These are phyloP conservation scores for Sporobolomyces phaffii DNA, from an alignment of 768 basidiomycete genomes.

Conservation along the genomic window DNA sequence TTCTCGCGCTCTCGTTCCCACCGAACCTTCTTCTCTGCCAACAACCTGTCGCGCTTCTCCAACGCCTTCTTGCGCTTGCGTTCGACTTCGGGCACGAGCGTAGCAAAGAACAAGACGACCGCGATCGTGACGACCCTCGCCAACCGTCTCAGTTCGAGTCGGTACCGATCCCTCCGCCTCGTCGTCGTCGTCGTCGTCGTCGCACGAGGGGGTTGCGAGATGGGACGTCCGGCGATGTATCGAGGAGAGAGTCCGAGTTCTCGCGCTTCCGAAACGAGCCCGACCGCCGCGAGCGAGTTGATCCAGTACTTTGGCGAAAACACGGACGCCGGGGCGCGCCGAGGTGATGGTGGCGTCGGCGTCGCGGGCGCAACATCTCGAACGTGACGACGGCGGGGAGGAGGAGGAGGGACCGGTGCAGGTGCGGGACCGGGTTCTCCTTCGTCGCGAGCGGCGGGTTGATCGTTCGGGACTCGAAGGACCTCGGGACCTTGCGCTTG, in stretches of 20 bases:
- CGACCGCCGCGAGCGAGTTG: slow-evolving; percentile 38
- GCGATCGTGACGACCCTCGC: slow-evolving; percentile 14
- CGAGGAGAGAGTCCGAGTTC: slow-evolving; percentile 37
- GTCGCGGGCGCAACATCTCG: too few relatives aligned
- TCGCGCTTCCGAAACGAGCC: slow-evolving; percentile 39
- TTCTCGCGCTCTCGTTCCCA: slow-evolving; percentile 9
- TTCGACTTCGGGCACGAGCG: slow-evolving; percentile 42
- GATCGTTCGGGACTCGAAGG: not conserved
- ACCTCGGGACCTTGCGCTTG: not conserved
- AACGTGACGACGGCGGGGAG: not conserved
- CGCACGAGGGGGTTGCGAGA: not conserved
- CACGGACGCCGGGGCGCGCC: slow-evolving; percentile 17
- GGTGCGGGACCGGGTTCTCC: too few relatives aligned
- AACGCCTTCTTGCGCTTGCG: slow-evolving; percentile 40
- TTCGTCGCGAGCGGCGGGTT: not conserved
- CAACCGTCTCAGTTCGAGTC: not conserved
- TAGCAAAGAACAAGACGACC: slow-evolving; percentile 40
- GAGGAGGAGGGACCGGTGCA: not conserved
- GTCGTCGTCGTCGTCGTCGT: not conserved
- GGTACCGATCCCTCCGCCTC: not conserved
- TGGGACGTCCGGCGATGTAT: slow-evolving; percentile 29
- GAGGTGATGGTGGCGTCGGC: not conserved
- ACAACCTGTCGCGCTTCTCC: slow-evolving; percentile 39
- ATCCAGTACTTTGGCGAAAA: slow-evolving; percentile 41
- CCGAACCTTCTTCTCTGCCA: slow-evolving; percentile 17